Base-by-base conservation (phyloP, 495 filamentous ascomycete species). In the Daldinia grandis region DNA sequence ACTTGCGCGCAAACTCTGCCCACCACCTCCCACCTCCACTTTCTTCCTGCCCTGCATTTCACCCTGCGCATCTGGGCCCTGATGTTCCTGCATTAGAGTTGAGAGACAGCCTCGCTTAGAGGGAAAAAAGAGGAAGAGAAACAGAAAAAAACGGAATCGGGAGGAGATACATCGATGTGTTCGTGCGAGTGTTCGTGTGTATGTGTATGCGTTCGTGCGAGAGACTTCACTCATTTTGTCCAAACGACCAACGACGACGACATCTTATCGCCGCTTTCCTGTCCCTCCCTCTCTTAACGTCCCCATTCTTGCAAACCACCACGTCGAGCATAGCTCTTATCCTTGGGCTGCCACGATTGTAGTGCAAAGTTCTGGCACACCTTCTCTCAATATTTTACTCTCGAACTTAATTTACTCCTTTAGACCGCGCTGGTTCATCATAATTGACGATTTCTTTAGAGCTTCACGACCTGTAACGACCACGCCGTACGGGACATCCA, bases 41-140 rank as follows among this genome's bases (percentile, higher is more conserved):
- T 62, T 60, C 64, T 69, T 72, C 72, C 66, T 66, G 65, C 67
- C 64, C 60, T 72, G 68, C 51, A 73, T 74, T 69, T 58, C 37
- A 58, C 66, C 68, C 69, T 78, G 62, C 66, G 75, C 76, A 73
- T 67, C 70, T 75, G 72, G 75, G 74, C 78, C 72, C 75, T 68
- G 62, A 74, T 72, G 77, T 80, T 79, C 77, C 78, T 79, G 77
- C 77, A 79, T 79, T 78, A 78, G 77, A 80, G 76, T 76, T 79
- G 74, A 78, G 57, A 76, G 69, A 74, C 72, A 72, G 66, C 58
- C 72, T 76, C 64, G 62, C 27, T 27, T 7, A 63, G 53, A 49
- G 19, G 19, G 49, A 21, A 51, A 28, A 59, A 40, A 31, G 37
- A 70, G 66, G 59, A 64, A 28, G 40, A 31, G 38, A 54, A 64